Percentiles rank a stretch among this genome's conserved stretches.
Evolutionary conservation across 257 asterid genomes (phyloP).

Genomic region (Datura wrightii): DNA sequence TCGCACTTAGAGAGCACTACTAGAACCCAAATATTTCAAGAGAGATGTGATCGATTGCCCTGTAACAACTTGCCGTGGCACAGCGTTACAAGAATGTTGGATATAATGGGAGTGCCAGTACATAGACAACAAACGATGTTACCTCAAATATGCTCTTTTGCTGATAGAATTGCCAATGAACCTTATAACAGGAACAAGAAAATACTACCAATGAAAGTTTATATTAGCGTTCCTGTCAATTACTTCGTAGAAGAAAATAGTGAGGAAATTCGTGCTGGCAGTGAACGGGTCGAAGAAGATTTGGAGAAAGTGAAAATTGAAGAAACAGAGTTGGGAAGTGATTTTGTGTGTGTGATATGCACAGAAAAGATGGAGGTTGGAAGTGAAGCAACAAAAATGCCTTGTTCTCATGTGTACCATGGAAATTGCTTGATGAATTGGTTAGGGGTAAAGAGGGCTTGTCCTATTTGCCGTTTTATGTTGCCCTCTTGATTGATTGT

Average conservation of each 20-base stretch:
- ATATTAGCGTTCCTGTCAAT: not conserved
- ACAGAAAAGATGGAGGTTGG: constrained; percentile 28
- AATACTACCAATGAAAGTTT: constrained; percentile 34
- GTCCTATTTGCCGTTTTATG: constrained; percentile 34
- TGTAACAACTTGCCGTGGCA: not conserved
- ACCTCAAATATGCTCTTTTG: not conserved
- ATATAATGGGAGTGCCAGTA: not conserved
- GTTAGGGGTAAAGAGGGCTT: constrained; percentile 24
- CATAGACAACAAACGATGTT: constrained; percentile 5
- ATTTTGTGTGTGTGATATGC: constrained; percentile 31
- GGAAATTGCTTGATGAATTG: constrained; percentile 29
- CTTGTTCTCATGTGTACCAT: constrained; percentile 39
- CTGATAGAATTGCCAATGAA: constrained; percentile 24
- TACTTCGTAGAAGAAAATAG: not conserved
- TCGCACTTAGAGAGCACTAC: not conserved
- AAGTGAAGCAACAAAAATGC: constrained; percentile 13
- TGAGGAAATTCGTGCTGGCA: not conserved
- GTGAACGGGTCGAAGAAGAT: not conserved
- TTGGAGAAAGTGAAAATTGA: too few species aligned
- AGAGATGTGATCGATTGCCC: not conserved
- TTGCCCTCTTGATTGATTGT: not conserved
- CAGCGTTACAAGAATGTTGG: not conserved
- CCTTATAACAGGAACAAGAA: constrained; percentile 21
- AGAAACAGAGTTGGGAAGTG: too few species aligned
- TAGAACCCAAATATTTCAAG: not conserved